Conservation (phyloP, 2,329 filamentous ascomycete species). For the Ceratocystiopsis brevicomis region DNA sequence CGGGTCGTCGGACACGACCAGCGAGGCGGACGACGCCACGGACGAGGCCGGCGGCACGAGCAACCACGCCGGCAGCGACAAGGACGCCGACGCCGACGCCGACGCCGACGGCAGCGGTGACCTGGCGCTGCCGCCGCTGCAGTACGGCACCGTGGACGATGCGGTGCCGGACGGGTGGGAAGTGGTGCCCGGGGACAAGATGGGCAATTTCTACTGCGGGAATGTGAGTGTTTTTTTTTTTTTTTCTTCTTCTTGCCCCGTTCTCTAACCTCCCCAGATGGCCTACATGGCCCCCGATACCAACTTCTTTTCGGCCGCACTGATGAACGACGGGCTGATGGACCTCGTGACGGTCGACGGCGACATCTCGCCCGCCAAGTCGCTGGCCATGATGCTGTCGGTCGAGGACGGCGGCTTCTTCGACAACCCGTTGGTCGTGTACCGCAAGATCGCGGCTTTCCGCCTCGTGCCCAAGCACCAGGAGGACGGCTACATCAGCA, state of each 20-base stretch:
- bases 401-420: constrained; percentile 62
- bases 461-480: constrained; percentile 59
- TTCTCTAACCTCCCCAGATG: constrained; percentile 35
- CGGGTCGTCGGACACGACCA: constrained; percentile 2
- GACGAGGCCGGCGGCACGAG: not conserved
- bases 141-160: constrained; percentile 65
- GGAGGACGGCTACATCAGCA: constrained; percentile 68
- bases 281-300: constrained; percentile 72
- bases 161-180: constrained; percentile 63
- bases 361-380: constrained; percentile 45
- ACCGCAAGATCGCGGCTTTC: constrained; percentile 76
- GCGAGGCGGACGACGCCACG: not conserved
- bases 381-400: constrained; percentile 49
- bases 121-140: constrained; percentile 49
- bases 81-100: constrained; percentile 9
- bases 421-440: constrained; percentile 56
- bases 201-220: constrained; percentile 86
- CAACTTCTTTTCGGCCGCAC: constrained; percentile 71
- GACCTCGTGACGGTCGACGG: constrained; percentile 71
- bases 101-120: constrained; percentile 6
- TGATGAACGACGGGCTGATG: constrained; percentile 68
- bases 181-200: constrained; percentile 49
- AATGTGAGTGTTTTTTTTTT: constrained; percentile 37
- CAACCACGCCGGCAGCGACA: not conserved
- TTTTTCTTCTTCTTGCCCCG: not conserved